Evolutionary conservation across 352 stramenopile genomes (phyloP).

Genomic region (Aphanomyces euteiches): DNA sequence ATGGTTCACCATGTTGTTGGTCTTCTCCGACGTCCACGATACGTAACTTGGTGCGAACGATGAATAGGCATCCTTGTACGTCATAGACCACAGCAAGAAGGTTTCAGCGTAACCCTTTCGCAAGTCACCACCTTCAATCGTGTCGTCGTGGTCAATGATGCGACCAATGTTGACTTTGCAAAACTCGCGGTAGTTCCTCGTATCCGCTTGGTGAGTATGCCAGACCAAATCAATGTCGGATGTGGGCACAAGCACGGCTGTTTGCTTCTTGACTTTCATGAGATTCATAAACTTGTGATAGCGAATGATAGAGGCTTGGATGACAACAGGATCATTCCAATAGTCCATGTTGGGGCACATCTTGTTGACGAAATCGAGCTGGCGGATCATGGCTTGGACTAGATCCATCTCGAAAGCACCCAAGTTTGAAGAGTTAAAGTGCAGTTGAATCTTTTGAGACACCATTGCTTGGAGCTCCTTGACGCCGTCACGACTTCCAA

Average conservation of each 20-base stretch:
- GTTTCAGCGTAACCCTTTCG: slow-evolving; percentile 23
- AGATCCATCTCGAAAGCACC: slow-evolving; percentile 23
- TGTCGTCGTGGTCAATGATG: slow-evolving; percentile 23
- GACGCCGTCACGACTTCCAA: background rate
- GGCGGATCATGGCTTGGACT: slow-evolving; percentile 27
- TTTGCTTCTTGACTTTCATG: slow-evolving; percentile 11
- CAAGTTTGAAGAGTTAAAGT: background rate
- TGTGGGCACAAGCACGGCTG: slow-evolving; percentile 19
- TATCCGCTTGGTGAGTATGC: slow-evolving; percentile 19
- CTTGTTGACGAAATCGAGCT: slow-evolving; percentile 30
- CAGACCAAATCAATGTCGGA: slow-evolving; percentile 29
- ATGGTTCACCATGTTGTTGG: background rate
- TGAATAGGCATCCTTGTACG: slow-evolving; percentile 18
- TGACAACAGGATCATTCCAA: slow-evolving; percentile 21
- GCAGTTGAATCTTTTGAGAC: background rate
- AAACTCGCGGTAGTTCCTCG: background rate
- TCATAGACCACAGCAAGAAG: slow-evolving; percentile 15
- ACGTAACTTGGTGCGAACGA: slow-evolving; percentile 21
- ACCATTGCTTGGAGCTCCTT: background rate
- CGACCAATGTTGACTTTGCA: background rate
- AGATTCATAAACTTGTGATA: slow-evolving; percentile 30
- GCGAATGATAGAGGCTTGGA: slow-evolving; percentile 13
- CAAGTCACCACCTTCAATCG: slow-evolving; percentile 23
- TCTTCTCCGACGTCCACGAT: background rate
- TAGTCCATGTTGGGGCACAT: slow-evolving; percentile 29